Evolutionary conservation across 1,139 yeast genomes (phyloP).

Genomic region (Kodamaea ohmeri): DNA sequence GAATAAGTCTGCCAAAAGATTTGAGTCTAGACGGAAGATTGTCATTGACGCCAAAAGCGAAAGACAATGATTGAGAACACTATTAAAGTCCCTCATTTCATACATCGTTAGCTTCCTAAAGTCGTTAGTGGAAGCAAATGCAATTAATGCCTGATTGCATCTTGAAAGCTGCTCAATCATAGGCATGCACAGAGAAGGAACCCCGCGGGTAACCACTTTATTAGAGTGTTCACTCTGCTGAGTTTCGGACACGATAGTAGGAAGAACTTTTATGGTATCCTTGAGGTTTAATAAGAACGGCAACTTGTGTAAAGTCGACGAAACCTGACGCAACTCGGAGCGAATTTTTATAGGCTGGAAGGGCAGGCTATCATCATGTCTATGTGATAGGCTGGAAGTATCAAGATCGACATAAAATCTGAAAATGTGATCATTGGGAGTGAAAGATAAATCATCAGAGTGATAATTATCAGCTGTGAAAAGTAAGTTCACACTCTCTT

Average conservation of each 20-base stretch:
- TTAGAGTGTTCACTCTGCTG: neutral
- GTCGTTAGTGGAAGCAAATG: constrained; percentile 9
- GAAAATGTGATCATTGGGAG: neutral
- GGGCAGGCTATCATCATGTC: neutral
- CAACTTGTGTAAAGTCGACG: neutral
- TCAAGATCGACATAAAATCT: neutral
- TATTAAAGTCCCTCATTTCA: constrained; percentile 22
- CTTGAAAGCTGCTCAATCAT: constrained; percentile 19
- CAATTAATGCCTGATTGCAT: constrained; percentile 20
- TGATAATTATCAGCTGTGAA: neutral
- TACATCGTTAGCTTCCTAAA: constrained; percentile 15
- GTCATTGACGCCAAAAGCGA: constrained; percentile 27
- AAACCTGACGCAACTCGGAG: neutral
- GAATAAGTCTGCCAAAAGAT: constrained; percentile 26
- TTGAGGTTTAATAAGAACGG: constrained; percentile 2
- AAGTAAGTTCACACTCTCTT: neutral
- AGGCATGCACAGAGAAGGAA: constrained; percentile 7
- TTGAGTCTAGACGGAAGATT: constrained; percentile 19
- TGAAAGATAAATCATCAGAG: neutral
- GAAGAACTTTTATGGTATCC: constrained; percentile 13
- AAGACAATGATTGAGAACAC: constrained; percentile 23
- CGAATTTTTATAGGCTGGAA: neutral
- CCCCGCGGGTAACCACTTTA: neutral
- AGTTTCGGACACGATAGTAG: constrained; percentile 12
- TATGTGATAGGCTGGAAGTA: neutral